Conservation (phyloP, 1,139 yeast species). For the Kluyveromyces sp. region DNA sequence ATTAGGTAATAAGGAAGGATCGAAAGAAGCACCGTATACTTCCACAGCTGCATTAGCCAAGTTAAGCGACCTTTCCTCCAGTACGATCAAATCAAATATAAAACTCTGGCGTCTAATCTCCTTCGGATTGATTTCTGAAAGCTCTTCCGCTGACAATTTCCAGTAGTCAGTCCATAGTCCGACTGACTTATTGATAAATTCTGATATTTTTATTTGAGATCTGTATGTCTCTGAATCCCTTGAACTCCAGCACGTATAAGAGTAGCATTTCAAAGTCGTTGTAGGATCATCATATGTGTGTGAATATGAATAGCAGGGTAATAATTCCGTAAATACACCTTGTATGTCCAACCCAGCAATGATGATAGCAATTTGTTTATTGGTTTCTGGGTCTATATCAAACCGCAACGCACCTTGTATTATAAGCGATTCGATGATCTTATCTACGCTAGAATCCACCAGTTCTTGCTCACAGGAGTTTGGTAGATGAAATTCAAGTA, state of each 20-base stretch:
- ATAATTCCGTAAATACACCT: conserved; percentile 42
- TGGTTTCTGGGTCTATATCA: conserved; percentile 20
- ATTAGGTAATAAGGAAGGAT: conserved; percentile 39
- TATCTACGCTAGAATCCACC: conserved; percentile 36
- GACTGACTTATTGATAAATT: conserved; percentile 28
- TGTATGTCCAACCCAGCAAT: conserved; percentile 31
- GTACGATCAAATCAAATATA: conserved; percentile 66
- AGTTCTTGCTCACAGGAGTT: conserved; percentile 29
- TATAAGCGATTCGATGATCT: conserved; percentile 43
- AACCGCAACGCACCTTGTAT: conserved; percentile 42
- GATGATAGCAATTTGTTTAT: conserved; percentile 24
- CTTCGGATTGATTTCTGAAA: conserved; percentile 46
- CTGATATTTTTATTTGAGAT: conserved; percentile 30
- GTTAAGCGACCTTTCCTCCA: conserved; percentile 68
- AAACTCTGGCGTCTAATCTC: conserved; percentile 66
- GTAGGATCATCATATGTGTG: conserved; percentile 8
- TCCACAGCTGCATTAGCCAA: conserved; percentile 62
- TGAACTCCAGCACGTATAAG: conserved; percentile 27
- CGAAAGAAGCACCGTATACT: conserved; percentile 44
- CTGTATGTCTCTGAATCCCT: conserved; percentile 25
- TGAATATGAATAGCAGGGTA: conserved; percentile 33
- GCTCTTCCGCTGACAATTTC: conserved; percentile 53
- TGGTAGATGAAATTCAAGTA: conserved; percentile 35
- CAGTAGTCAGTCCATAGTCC: conserved; percentile 74
- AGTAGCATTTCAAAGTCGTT: conserved; percentile 21